Percentiles rank a stretch among this genome's conserved stretches.
Evolutionary conservation across 176 grass and related monocot genomes (phyloP).

Genomic region (Puccinellia tenuiflora): DNA sequence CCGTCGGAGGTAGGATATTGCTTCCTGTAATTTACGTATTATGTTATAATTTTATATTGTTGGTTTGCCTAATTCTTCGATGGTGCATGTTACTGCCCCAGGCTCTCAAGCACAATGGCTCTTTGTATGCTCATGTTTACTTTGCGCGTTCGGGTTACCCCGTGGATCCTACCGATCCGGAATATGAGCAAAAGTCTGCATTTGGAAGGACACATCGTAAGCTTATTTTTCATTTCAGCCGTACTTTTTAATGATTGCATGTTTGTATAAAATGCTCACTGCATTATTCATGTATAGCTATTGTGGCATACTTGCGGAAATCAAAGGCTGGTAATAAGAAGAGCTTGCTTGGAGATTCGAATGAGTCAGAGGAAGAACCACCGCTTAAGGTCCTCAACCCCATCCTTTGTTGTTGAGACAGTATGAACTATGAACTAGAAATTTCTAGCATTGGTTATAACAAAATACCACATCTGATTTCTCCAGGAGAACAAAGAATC

Average conservation of each 20-base stretch:
- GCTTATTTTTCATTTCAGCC: constrained; percentile 12
- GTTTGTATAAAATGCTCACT: constrained; percentile 1
- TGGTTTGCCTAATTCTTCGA: background rate
- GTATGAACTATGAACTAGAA: background rate
- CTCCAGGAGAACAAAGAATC: constrained; percentile 52
- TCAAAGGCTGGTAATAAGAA: constrained; percentile 92
- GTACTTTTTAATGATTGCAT: background rate
- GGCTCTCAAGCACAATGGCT: constrained; percentile 91
- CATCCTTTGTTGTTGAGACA: constrained; percentile 2
- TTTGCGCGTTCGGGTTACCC: constrained; percentile 91
- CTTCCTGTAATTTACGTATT: background rate
- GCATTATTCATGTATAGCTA: constrained; percentile 49
- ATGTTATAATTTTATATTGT: background rate
- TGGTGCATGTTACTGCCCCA: constrained; percentile 18
- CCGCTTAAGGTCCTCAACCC: constrained; percentile 36
- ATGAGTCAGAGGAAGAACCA: constrained; percentile 36
- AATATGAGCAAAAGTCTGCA: constrained; percentile 73
- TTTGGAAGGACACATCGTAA: constrained; percentile 87
- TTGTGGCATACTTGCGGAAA: constrained; percentile 78
- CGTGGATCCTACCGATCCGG: constrained; percentile 90
- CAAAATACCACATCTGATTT: background rate
- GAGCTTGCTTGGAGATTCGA: constrained; percentile 78
- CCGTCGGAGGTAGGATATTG: constrained; percentile 71
- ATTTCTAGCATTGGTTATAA: constrained; percentile 9
- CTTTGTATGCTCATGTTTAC: constrained; percentile 97